A percentile compares a stretch with the other conserved stretches of the same genome.
These are phyloP conservation scores for Torulaspora quercuum DNA, from an alignment of 805 yeast species.

Conservation along the genomic window DNA sequence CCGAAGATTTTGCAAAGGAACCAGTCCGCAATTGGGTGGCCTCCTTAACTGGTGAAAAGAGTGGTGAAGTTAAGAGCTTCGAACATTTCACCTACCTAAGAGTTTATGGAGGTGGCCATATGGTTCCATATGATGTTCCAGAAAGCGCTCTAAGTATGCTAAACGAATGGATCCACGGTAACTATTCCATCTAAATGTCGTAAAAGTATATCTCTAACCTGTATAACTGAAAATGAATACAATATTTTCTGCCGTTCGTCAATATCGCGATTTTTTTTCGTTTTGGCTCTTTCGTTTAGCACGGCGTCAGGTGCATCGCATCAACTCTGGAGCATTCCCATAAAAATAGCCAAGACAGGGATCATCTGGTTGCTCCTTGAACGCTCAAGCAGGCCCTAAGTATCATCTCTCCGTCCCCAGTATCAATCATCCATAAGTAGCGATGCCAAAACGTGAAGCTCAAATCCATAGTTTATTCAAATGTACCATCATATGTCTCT, in stretches of 20 bases:
- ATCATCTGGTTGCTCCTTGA: too few relatives aligned
- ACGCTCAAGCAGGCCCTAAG: too few relatives aligned
- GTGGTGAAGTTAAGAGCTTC: slow-evolving; percentile 66
- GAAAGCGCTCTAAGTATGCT: slow-evolving; percentile 73
- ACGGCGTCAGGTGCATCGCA: too few relatives aligned
- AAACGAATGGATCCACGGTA: slow-evolving; percentile 79
- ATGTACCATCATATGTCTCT: slow-evolving; percentile 31
- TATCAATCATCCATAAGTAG: too few relatives aligned
- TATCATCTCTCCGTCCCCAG: too few relatives aligned
- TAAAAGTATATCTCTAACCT: too few relatives aligned
- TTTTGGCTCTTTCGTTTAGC: neutral
- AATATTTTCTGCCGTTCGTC: too few relatives aligned
- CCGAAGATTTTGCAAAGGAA: slow-evolving; percentile 49
- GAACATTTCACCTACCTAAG: slow-evolving; percentile 77
- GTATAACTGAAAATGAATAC: too few relatives aligned
- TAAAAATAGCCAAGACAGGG: too few relatives aligned
- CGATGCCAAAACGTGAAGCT: slow-evolving; percentile 12
- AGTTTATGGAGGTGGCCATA: slow-evolving; percentile 88
- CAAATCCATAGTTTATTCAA: slow-evolving; percentile 28
- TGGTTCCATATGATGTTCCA: slow-evolving; percentile 93
- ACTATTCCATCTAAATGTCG: slow-evolving; percentile 38
- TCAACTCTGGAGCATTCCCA: too few relatives aligned
- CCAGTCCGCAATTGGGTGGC: slow-evolving; percentile 46
- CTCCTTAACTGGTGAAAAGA: slow-evolving; percentile 45
- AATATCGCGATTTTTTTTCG: slow-evolving; percentile 1